Percentiles rank a stretch among this genome's conserved stretches.
Conservation (phyloP, 2,329 filamentous ascomycete species). For the Monosporascus sp. region DNA sequence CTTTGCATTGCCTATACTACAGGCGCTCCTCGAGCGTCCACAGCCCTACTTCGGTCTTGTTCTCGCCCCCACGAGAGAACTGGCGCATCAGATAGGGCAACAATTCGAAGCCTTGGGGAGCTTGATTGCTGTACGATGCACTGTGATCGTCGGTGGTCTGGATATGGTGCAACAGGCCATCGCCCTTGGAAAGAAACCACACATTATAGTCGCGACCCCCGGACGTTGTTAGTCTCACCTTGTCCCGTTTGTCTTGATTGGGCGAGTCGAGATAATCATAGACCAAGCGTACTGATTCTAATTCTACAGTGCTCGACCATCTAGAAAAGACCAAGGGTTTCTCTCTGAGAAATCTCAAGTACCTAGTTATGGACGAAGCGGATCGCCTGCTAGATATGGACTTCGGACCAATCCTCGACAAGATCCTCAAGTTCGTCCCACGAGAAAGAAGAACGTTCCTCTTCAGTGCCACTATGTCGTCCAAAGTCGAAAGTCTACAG, state of each 20-base stretch:
- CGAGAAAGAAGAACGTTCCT: conserved; percentile 75
- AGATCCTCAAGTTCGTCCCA: conserved; percentile 85
- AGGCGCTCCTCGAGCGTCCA: conserved; percentile 83
- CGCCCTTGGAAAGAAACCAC: conserved; percentile 89
- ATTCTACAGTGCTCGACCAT: conserved; percentile 65
- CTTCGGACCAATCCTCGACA: conserved; percentile 88
- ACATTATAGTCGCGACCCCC: conserved; percentile 88
- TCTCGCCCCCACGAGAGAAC: conserved; percentile 85
- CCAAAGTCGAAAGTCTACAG: conserved; percentile 88
- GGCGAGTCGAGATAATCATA: neutral
- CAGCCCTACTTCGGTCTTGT: conserved; percentile 84
- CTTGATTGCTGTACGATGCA: conserved; percentile 79
- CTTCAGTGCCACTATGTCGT: conserved; percentile 91
- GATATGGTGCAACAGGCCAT: conserved; percentile 93
- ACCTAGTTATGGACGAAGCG: conserved; percentile 92
- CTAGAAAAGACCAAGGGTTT: conserved; percentile 97
- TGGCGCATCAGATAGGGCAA: conserved; percentile 87
- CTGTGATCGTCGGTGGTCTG: conserved; percentile 86
- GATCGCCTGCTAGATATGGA: conserved; percentile 89
- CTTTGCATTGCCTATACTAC: conserved; percentile 88
- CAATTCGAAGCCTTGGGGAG: conserved; percentile 83
- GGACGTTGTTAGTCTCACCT: conserved; percentile 47
- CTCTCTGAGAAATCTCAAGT: conserved; percentile 73
- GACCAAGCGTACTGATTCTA: neutral
- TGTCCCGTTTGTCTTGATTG: neutral